These are phyloP conservation scores for Lachnellula willkommii DNA, from an alignment of 2,329 filamentous ascomycete genomes.

Conservation along the genomic window DNA sequence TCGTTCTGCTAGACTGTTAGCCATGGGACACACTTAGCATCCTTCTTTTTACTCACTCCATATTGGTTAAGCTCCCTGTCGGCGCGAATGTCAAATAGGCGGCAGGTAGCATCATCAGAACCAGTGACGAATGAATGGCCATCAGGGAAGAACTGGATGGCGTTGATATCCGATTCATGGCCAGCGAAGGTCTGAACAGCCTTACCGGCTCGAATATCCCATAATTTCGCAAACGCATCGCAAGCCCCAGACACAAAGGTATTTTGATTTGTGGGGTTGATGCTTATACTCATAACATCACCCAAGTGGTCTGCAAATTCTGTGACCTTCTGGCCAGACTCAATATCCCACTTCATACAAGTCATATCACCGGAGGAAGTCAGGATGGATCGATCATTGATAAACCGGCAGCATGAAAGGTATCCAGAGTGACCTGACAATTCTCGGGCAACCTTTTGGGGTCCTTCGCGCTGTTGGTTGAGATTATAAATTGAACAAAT, in stretches of 20 bases:
- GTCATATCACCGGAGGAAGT: constrained; percentile 99
- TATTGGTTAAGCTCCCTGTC: constrained; percentile 72
- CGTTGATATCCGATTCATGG: constrained; percentile 98
- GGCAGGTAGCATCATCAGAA: constrained; percentile 94
- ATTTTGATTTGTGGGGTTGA: constrained; percentile 98
- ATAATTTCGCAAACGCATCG: constrained; percentile 96
- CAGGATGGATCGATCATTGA: constrained; percentile 95
- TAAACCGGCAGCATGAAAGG: constrained; percentile 96
- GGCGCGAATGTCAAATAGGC: constrained; percentile 94
- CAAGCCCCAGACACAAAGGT: constrained; percentile 99
- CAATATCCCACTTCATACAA: constrained; percentile 99
- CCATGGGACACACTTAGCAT: not conserved
- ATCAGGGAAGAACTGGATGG: constrained; percentile 98
- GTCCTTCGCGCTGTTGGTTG: constrained; percentile 89
- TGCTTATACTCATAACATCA: constrained; percentile 99
- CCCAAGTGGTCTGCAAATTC: constrained; percentile 98
- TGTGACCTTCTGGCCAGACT: constrained; percentile 93
- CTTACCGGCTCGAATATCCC: constrained; percentile 98
- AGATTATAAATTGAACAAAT: constrained; percentile 99
- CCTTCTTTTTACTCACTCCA: constrained; percentile 47
- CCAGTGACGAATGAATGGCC: constrained; percentile 97
- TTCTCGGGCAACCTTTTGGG: constrained; percentile 90
- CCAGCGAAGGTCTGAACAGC: constrained; percentile 98
- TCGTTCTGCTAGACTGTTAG: constrained; percentile 62
- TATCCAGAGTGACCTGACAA: constrained; percentile 96